Base-by-base conservation (phyloP, 345 rosid species). In the Populus ilicifolia region DNA sequence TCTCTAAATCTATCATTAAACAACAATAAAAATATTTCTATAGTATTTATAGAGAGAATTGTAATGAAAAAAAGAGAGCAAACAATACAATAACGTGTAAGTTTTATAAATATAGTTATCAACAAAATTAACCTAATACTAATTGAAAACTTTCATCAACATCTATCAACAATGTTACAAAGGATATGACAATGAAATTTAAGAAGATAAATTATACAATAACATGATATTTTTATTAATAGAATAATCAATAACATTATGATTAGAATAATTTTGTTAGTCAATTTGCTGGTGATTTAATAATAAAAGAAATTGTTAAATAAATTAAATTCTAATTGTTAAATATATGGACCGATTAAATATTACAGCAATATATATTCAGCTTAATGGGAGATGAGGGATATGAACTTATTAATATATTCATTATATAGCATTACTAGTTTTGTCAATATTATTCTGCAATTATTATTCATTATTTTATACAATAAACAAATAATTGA, bases 151-250 rank as follows among this genome's bases (percentile, higher is more conserved):
- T 33, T 33, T 0, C 36, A 33, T 33, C 0, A 0, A 0, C 5
- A 33, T 33, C 5, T 33, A 33, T 4, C 5, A 33, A 33, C 5
- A 33, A 5, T 5, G 5, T 33, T 33, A 33, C 5, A 4, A 0
- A 33, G 0, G 36, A 3, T 33, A 33, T 33, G 4, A 4, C 1
- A 4, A 4, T 33, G 0, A 0, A 33, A 33, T 33, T 33, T 0
- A 33, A 4, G 0, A 33, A 33, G 0, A 33, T 0, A 33, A 33
- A 33, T 33, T 0, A 0, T 33, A 33, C 5, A 0, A 0, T 33
- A 5, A 33, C 0, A 0, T 33, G 1, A 4, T 33, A 33, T 33
- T 33, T 33, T 33, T 33, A 33, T 0, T 33, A 0, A 33, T 0
- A 33, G 0, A 33, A 33, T 33, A 33, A 0, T 0, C 36, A 4